Base-by-base conservation (phyloP, 768 basidiomycete genomes). In the Trametes cinnabarina region DNA sequence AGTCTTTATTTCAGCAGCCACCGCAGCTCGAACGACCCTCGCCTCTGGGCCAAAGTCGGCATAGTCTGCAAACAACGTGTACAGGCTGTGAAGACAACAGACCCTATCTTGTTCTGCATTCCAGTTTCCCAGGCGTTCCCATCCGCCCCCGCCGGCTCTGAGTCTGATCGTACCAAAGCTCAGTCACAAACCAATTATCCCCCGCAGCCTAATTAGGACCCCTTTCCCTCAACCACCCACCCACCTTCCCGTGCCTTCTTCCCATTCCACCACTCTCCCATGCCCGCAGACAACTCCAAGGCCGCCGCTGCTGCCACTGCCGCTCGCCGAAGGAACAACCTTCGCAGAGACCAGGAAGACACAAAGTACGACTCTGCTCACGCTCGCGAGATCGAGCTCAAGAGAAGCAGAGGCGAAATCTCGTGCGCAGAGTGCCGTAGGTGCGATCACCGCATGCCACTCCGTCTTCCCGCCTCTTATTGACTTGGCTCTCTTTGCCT, bases 351-450 rank as follows among this genome's bases (percentile, higher is more conserved):
- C 55, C 25, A 47, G 47, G 69, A 67, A 3, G 66, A 67, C 22
- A 50, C 60, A 61, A 64, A 65, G 28, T 57, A 61, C 52, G 67
- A 70, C 42, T 60, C 50, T 51, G 53, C 59, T 35, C 66, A 69
- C 55, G 58, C 65, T 11, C 58, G 69, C 50, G 88, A 90, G 68
- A 78, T 90, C 30, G 88, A 90, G 67, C 74, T 84, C 68, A 90
- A 88, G 73, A 82, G 88, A 64, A 88, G 78, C 68, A 77, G 83
- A 70, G 88, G 88, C 25, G 76, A 89, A 79, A 85, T 89, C 70
- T 86, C 84, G 69, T 89, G 87, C 74, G 87, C 87, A 66, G 88
- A 90, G 72, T 90, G 88, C 79, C 83, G 88, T 61, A 81, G 79
- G 79, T 84, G 81, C 81, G 86, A 82, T 82, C 76, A 69, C 63